Evolutionary conservation across 768 basidiomycete species (phyloP), one percentile per base, ranked within the genome.

Genomic region (Plicaturopsis crispa): DNA sequence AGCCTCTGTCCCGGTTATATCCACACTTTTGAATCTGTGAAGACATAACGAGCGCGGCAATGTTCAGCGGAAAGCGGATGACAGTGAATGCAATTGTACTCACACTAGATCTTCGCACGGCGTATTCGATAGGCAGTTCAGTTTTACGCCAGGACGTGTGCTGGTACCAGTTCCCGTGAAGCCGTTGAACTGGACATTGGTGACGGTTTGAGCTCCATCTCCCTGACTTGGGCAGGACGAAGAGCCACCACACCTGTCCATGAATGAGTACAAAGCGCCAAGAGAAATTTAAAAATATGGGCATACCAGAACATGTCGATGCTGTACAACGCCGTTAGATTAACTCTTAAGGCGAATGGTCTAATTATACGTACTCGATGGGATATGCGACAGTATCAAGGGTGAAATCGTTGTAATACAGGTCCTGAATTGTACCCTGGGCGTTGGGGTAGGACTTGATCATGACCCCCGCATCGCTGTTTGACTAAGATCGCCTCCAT

Each of bases 371-470:
- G 21, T 16, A 33, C 30, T 16, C 26, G 19, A 23, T 11, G n/a
- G 33, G 14, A n/a, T 16, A 23, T 36, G 5, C 5, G 21, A 8
- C 23, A n/a, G 4, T n/a, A 16, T 16, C 6, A 40, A 2, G 22
- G 8, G 14, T 8, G 14, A 20, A 53, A 2, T 30, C 41, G 4
- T 17, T 46, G 28, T 46, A 53, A 4, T 46, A 46, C 16, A 53
- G 38, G 21, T 53, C 50, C 40, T 46, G 48, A 19, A 53, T 48
- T 10, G 39, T 46, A 1, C 51, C 51, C 8, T 36, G 24, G 24
- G 47, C 48, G 28, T 53, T 48, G 4, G 51, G 51, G 31, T 49
- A 51, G 14, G 38, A 26, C 39, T 54, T 54, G 35, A 54, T 46
- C 43, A 48, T 47, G 17, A 54, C 36, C 3, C 52, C 52, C 1